Base-by-base conservation (phyloP, 1,284 basidiomycete species). In the Gymnopus androsaceus region DNA sequence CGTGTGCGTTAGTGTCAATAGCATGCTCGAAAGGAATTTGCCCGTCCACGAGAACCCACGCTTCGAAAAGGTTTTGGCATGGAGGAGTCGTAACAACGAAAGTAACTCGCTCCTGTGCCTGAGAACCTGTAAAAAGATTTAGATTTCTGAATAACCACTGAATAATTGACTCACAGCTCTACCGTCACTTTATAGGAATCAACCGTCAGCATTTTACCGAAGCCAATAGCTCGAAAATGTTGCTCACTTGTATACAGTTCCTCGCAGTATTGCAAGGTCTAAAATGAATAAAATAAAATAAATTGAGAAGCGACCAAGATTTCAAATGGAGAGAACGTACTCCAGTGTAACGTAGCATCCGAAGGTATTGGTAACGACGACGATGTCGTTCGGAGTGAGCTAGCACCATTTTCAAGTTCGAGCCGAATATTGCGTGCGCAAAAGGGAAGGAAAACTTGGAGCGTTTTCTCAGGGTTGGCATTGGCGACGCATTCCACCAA, bases 301-400 rank as follows among this genome's bases (percentile, higher is more conserved):
- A 23, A 48, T 54, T 23, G 48, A 49, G 31, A 28, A 30, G 38
- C n/a, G 56, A 30, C 8, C 21, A 28, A 37, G 36, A 38, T 46
- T 25, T n/a, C 27, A 15, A 14, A n/a, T 6, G 9, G 2, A 12
- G 0, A 27, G 14, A 28, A 58, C 86, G 58, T 69, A 88, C 87
- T 92, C 92, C 93, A 96, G 66, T 96, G 92, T 42, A 97, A 76
- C 1, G 92, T 88, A 3, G 92, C 90, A 69, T 98, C 95, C 1
- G 90, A 88, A 3, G 90, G 85, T 25, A 91, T 72, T 1, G 87
- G 85, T 6, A 82, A 81, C 21, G 84, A 84, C 4, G 87, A 83
- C 2, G 88, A 88, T 0, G 93, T 95, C 8, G 90, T 95, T 52
- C 92, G 76, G 23, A 87, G 72, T 0, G 92, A 94, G 55, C 91